phyloP scores from a whole-genome alignment of 106 monocot genomes.

The Agapanthus africanus region DNA sequence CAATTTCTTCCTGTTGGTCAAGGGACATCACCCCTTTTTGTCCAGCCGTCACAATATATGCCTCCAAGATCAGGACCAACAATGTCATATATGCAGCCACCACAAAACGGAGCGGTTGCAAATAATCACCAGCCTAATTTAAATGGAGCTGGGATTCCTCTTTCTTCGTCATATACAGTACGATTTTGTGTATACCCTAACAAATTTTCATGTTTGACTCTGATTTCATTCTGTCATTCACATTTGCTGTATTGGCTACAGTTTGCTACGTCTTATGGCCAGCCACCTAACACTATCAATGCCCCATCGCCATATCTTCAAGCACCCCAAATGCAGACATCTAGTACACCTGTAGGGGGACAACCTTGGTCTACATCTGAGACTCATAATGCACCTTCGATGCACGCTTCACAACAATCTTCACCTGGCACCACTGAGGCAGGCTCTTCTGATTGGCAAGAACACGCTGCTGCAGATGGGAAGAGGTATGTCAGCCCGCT shows the following conservation, averaged over 20 bases:
- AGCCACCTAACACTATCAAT: conserved; percentile 31
- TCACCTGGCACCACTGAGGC: conserved; percentile 27
- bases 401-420: conserved; percentile 30
- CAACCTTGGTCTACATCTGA: conserved; percentile 55
- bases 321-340: conserved; percentile 29
- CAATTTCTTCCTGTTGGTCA: conserved; percentile 58
- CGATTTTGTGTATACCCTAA: background rate
- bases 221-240: background rate
- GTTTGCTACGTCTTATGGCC: conserved; percentile 69
- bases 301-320: conserved; percentile 44
- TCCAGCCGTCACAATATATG: conserved; percentile 33
- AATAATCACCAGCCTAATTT: conserved; percentile 34
- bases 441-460: conserved; percentile 83
- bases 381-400: conserved; percentile 31
- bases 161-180: conserved; percentile 82
- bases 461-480: conserved; percentile 82
- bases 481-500: conserved; percentile 51
- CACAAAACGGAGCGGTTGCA: conserved; percentile 28
- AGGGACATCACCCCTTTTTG: conserved; percentile 38
- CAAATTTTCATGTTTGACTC: background rate
- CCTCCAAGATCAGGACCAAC: conserved; percentile 35
- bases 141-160: conserved; percentile 37
- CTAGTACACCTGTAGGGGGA: conserved; percentile 28
- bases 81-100: conserved; percentile 53
- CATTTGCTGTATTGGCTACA: conserved; percentile 15